phyloP scores from a whole-genome alignment of 2,329 filamentous ascomycete species.

The Sclerotinia subarctica region DNA sequence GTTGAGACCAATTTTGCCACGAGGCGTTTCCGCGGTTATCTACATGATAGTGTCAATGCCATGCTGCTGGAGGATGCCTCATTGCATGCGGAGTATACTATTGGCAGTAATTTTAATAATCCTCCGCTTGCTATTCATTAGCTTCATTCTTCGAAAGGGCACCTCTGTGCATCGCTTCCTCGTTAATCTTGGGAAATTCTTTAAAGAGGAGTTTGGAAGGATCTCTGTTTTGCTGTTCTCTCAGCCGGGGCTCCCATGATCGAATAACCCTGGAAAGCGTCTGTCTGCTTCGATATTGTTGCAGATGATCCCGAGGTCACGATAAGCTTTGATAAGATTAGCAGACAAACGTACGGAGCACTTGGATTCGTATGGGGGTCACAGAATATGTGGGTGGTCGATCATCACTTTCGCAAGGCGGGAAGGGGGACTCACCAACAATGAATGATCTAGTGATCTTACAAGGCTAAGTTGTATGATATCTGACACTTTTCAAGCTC shows the following conservation, averaged over 20 bases:
- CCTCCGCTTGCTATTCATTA: conserved; percentile 26
- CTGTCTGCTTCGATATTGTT: conserved; percentile 13
- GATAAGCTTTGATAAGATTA: conserved; percentile 9
- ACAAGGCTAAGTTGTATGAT: not conserved
- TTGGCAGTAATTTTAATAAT: conserved; percentile 17
- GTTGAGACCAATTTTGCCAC: conserved; percentile 26
- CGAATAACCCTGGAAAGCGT: not conserved
- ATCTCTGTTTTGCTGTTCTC: not conserved
- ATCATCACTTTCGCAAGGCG: not conserved
- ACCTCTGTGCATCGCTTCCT: not conserved
- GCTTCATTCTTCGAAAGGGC: conserved; percentile 21
- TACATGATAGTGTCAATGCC: conserved; percentile 23
- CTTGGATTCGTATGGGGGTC: conserved; percentile 6
- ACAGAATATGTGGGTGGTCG: conserved; percentile 10
- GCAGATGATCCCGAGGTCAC: conserved; percentile 16
- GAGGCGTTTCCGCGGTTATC: conserved; percentile 29
- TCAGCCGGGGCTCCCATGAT: not conserved
- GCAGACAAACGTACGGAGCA: not conserved
- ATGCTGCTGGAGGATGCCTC: conserved; percentile 18
- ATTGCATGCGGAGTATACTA: conserved; percentile 17
- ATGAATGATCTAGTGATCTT: not conserved
- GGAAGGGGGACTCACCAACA: not conserved
- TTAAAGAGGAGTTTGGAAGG: not conserved
- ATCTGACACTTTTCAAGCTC: not conserved
- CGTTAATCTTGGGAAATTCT: not conserved